Percentiles rank a stretch among this genome's conserved stretches.
phyloP scores from a whole-genome alignment of 140 eudicot genomes.

The Anethum foeniculum region DNA sequence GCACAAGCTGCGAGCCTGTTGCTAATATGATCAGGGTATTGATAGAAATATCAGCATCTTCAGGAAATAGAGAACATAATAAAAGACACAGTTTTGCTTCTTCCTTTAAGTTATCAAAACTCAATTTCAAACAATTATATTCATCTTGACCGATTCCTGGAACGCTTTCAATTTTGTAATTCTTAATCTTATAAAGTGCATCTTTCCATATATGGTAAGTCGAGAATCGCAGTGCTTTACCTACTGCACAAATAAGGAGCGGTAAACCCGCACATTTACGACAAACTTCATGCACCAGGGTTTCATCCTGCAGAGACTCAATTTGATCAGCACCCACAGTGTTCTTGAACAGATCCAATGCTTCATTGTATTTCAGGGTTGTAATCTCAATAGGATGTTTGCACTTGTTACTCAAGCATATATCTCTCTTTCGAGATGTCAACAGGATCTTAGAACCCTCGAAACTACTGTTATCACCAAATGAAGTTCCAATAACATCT shows the following conservation, averaged over 20 bases:
- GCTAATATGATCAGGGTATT: neutral
- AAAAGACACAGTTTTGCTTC: too few relatives aligned
- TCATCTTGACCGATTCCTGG: neutral
- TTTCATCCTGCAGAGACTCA: too few relatives aligned
- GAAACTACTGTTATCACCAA: too few relatives aligned
- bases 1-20: neutral
- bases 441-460: neutral
- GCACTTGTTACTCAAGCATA: neutral
- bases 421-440: neutral
- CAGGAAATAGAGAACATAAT: too few relatives aligned
- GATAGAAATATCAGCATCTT: neutral
- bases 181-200: neutral
- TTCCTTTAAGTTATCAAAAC: too few relatives aligned
- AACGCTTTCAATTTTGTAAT: neutral
- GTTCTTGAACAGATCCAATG: conserved; percentile 6
- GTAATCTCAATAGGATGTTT: neutral
- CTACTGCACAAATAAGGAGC: too few relatives aligned
- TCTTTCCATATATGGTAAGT: too few relatives aligned
- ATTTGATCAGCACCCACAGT: neutral
- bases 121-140: neutral
- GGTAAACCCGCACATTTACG: too few relatives aligned
- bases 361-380: neutral
- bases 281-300: too few relatives aligned
- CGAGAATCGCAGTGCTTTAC: too few relatives aligned
- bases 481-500: neutral